Conservation (phyloP, 768 basidiomycete species). For the Tulasnella sp. region DNA sequence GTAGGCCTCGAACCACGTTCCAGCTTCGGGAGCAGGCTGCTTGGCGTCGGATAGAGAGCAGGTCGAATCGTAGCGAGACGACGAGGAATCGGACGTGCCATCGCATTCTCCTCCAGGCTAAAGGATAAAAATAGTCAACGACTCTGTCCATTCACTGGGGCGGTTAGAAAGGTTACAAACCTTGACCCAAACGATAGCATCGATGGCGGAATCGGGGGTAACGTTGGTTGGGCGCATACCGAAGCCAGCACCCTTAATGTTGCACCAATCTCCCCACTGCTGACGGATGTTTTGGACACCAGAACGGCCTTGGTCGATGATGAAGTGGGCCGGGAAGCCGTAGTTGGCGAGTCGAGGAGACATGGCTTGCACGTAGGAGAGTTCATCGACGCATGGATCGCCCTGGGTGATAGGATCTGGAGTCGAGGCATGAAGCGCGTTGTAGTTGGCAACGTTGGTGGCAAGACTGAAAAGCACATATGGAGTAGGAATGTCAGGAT, state of each 20-base stretch:
- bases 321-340: slow-evolving; percentile 45
- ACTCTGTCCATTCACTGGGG: background rate
- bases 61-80: slow-evolving; percentile 24
- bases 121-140: background rate
- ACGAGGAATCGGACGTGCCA: slow-evolving; percentile 24
- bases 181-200: slow-evolving; percentile 60
- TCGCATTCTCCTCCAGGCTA: slow-evolving; percentile 28
- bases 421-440: slow-evolving; percentile 42
- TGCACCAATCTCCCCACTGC: slow-evolving; percentile 66
- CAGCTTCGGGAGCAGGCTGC: slow-evolving; percentile 26
- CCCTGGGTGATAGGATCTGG: slow-evolving; percentile 61
- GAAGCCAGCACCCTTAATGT: slow-evolving; percentile 61
- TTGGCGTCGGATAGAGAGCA: slow-evolving; percentile 25
- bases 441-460: slow-evolving; percentile 46
- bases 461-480: slow-evolving; percentile 41
- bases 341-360: slow-evolving; percentile 35
- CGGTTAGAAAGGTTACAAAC: background rate
- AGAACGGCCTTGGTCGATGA: slow-evolving; percentile 64
- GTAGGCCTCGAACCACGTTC: slow-evolving; percentile 28
- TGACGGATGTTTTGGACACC: slow-evolving; percentile 59
- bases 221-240: slow-evolving; percentile 53
- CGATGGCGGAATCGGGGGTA: slow-evolving; percentile 53
- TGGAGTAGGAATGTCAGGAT: background rate
- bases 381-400: slow-evolving; percentile 44
- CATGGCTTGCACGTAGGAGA: slow-evolving; percentile 36